These are phyloP conservation scores for Phaeosphaeriaceae sp. DNA, from an alignment of 2,329 filamentous ascomycete genomes.

Conservation along the genomic window DNA sequence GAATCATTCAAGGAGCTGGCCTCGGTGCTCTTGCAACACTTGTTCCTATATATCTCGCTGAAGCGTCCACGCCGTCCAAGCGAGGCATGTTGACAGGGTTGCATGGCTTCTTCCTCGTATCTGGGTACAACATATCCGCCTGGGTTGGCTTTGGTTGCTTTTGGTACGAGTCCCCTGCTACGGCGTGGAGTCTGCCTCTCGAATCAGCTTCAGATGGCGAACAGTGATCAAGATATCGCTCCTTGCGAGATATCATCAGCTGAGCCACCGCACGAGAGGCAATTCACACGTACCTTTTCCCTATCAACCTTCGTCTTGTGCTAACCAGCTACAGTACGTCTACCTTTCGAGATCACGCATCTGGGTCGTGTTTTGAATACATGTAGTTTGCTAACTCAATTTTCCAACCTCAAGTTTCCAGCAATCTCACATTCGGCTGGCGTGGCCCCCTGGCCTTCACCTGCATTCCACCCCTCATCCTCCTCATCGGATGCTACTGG, in stretches of 20 bases:
- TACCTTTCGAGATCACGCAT: neutral
- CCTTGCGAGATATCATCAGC: too few relatives aligned
- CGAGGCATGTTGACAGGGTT: slow-evolving; percentile 34
- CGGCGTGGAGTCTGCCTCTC: too few relatives aligned
- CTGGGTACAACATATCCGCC: slow-evolving; percentile 49
- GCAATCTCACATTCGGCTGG: slow-evolving; percentile 49
- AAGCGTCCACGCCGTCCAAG: slow-evolving; percentile 31
- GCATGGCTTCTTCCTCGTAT: slow-evolving; percentile 33
- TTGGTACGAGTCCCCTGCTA: neutral
- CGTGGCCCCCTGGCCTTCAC: slow-evolving; percentile 57
- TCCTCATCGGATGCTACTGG: slow-evolving; percentile 48
- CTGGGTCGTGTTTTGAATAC: neutral
- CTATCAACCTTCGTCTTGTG: neutral
- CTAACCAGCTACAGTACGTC: neutral
- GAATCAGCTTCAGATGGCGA: too few relatives aligned
- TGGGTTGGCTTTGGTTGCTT: slow-evolving; percentile 40
- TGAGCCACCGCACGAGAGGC: too few relatives aligned
- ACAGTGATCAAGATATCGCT: too few relatives aligned
- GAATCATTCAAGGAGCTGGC: slow-evolving; percentile 28
- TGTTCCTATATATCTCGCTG: slow-evolving; percentile 31
- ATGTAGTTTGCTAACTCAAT: neutral
- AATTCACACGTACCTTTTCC: neutral
- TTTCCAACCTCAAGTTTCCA: neutral
- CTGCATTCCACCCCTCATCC: slow-evolving; percentile 56
- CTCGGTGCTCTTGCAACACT: slow-evolving; percentile 30